Base-by-base conservation (phyloP, 176 grass and related monocot species). In the Bolboschoenus planiculmis region DNA sequence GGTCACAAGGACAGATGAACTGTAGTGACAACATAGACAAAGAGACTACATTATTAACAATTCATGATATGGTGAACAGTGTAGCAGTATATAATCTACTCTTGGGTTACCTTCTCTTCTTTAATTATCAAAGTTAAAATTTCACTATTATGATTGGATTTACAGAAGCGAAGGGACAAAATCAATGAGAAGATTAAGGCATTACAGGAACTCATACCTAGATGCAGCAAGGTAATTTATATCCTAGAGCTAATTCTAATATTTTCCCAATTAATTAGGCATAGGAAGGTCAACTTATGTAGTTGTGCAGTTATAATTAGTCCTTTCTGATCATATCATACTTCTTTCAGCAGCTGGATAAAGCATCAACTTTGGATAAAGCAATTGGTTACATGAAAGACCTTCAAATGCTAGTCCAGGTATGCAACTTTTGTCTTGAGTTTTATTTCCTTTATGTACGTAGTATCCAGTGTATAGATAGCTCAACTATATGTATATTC, bases 161-260 rank as follows among this genome's bases (percentile, higher is more conserved):
- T 23, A 36, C 63, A 89, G 87, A 75, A 53, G 37, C 56, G 87
- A 33, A 89, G 87, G 54, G 83, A 85, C 62, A 85, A 55, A 73
- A 85, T 89, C 16, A 89, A 89, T 33, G 83, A 89, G 78, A 89
- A 89, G 75, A 72, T 89, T 57, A 78, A 80, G 35, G 76, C 78
- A 39, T 71, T 89, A 58, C 87, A 89, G 62, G 77, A 89, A 36
- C 87, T 89, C 61, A 82, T 89, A 59, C 87, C 87, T 14, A 82
- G 81, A 47, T 85, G 87, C 62, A 89, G 71, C 6, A 89, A 89
- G 87, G 87, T 88, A 51, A 24, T 4, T 10, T 59, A 10, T 59
- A 59, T 26, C 18, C 18, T 53, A 16, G 50, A 53, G 20, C 23
- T 26, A 26, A 27, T 26, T 10, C 6, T 26, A 26, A 10, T 26